Evolutionary conservation across 2,329 filamentous ascomycete species (phyloP).

Genomic region (Emydomyces testavorans): DNA sequence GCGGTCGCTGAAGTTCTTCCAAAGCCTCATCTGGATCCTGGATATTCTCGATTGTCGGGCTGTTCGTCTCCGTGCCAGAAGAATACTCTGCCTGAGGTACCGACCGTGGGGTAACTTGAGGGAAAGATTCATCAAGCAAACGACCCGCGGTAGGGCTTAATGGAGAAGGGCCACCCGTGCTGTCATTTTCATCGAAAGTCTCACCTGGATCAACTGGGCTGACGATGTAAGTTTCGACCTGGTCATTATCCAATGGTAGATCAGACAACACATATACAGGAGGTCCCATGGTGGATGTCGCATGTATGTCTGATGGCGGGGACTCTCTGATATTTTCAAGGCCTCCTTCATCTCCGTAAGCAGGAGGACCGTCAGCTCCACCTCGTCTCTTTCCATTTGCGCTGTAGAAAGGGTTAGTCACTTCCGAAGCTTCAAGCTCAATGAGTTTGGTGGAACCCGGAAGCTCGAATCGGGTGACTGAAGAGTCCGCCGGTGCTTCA

Average conservation of each 20-base stretch:
- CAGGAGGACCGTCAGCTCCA: background rate
- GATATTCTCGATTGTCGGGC: background rate
- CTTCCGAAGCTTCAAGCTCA: constrained; percentile 12
- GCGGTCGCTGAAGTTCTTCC: background rate
- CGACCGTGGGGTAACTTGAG: background rate
- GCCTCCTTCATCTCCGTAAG: background rate
- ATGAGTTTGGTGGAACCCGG: constrained; percentile 2
- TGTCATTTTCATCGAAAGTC: constrained; percentile 2
- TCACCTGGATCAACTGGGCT: constrained; percentile 12
- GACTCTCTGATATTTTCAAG: background rate
- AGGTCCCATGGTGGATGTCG: background rate
- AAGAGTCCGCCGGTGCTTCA: constrained; percentile 21
- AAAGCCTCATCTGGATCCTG: background rate
- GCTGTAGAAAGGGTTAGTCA: constrained; percentile 3
- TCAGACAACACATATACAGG: constrained; percentile 3
- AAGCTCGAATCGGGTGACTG: constrained; percentile 19
- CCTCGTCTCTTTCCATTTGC: constrained; percentile 1
- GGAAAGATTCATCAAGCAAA: constrained; percentile 7
- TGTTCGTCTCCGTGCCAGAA: background rate
- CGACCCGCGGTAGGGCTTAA: constrained; percentile 7
- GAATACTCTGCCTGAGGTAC: background rate
- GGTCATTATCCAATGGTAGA: background rate
- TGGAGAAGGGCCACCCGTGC: constrained; percentile 11
- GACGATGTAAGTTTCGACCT: constrained; percentile 6
- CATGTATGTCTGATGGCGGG: background rate